phyloP scores from a whole-genome alignment of 768 basidiomycete genomes.

The Saitozyma podzolica region DNA sequence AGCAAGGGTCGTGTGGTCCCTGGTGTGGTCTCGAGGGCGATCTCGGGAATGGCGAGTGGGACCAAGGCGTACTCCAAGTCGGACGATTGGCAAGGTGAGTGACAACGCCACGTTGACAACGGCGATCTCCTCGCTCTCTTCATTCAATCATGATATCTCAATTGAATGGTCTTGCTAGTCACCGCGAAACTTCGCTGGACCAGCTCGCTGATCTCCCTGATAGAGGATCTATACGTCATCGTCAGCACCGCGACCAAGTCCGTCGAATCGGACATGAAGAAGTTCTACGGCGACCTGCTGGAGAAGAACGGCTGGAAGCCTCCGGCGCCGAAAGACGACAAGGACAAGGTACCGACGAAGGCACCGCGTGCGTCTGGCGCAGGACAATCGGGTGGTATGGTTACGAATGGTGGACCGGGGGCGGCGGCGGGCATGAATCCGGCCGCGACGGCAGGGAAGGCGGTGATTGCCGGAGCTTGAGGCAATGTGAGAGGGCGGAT shows the following conservation, averaged over 20 bases:
- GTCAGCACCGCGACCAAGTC: conserved; percentile 7
- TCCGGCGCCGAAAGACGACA: neutral
- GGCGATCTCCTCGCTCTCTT: no score
- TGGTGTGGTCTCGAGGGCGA: conserved; percentile 15
- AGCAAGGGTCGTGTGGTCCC: conserved; percentile 13
- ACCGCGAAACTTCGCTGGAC: neutral
- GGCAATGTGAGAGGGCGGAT: no score
- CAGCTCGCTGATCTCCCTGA: neutral
- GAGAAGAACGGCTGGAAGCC: neutral
- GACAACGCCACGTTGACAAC: neutral
- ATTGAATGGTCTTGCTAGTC: neutral
- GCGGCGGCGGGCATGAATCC: neutral
- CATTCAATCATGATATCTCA: no score
- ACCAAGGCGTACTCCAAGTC: conserved; percentile 13
- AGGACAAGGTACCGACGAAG: neutral
- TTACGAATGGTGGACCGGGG: neutral
- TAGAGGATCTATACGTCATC: conserved; percentile 20
- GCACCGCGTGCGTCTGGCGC: neutral
- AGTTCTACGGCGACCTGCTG: conserved; percentile 10
- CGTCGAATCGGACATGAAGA: conserved; percentile 11
- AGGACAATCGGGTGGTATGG: neutral
- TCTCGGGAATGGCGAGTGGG: conserved; percentile 27
- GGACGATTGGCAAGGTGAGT: conserved; percentile 41
- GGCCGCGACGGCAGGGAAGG: neutral
- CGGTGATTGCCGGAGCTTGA: neutral